Evolutionary conservation across 805 yeast genomes (phyloP), one percentile per base, ranked within the genome.

Genomic region (Metahyphopichia silvanorum): DNA sequence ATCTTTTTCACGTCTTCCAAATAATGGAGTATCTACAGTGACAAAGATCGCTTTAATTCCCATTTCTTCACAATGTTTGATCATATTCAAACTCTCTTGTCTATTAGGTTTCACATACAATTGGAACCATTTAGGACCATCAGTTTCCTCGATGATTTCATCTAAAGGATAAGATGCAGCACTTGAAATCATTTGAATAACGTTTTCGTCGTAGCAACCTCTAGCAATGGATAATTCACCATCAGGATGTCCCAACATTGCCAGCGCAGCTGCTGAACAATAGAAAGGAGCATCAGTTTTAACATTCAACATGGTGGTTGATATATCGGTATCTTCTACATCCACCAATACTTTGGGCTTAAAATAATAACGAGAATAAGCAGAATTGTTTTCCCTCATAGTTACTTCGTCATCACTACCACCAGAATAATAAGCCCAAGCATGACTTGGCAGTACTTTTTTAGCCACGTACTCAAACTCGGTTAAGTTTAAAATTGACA

Each of bases 1-100:
- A 35, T 75, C 79, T 31, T 70, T 65, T 42, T 73, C 79, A 31
- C 82, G 55, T 29, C 71, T 60, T 2, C 82, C 82, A 29, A 76
- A 57, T 29, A 63, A 66, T 0, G 79, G 76, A 14, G 76, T 66
- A 46, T 77, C 82, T 12, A 76, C 76, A 3, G 81, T 77, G 33
- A 77, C 64, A 37, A 74, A 71, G 3, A 77, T 40, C 0, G 69
- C 79, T 43, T 68, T 69, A 31, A 70, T 53, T 6, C 68, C 67
- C 10, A 60, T 47, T 11, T 46, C 44, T 31, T 68, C 69, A 14
- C 68, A 68, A 24, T 61, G 63, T 31, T 52, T 53, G 11, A 74
- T 53, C 29, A 54, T 44, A 10, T 53, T 41, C 13, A 38, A 37
- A 18, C 67, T 49, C 16, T 53, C 44, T 19, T 51, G 45, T 12